These are phyloP conservation scores for Puccinia coronata DNA, from an alignment of 1,284 basidiomycete species.

Conservation along the genomic window DNA sequence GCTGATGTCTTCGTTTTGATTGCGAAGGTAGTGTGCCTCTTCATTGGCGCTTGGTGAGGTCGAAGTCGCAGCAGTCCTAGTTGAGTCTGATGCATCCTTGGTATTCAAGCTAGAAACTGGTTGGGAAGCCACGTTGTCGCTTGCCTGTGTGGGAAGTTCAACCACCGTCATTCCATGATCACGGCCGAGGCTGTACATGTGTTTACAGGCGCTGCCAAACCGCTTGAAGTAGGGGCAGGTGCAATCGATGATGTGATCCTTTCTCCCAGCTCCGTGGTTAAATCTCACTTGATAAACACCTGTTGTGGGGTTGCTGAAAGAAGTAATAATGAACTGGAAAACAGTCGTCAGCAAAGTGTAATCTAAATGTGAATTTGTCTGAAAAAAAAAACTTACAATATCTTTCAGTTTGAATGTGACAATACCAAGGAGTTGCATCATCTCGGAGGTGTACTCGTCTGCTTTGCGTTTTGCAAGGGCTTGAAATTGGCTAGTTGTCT, in stretches of 20 bases:
- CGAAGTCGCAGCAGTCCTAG: no score
- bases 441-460: neutral
- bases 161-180: neutral
- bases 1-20: no score
- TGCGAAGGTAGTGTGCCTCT: no score
- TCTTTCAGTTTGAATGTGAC: neutral
- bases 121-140: no score
- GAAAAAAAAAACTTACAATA: neutral
- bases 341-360: neutral
- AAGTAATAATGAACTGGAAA: neutral
- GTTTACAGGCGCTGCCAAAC: neutral
- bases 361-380: neutral
- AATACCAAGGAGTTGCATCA: neutral
- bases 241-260: neutral
- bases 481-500: no score
- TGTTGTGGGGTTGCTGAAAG: neutral
- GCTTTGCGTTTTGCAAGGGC: no score
- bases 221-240: neutral
- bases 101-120: no score
- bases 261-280: neutral
- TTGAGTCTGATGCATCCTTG: no score
- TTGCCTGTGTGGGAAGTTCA: no score
- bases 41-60: no score
- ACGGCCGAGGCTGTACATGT: neutral
- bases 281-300: neutral